Base-by-base conservation (phyloP, 257 asterid genomes). In the Lycium ferocissimum region DNA sequence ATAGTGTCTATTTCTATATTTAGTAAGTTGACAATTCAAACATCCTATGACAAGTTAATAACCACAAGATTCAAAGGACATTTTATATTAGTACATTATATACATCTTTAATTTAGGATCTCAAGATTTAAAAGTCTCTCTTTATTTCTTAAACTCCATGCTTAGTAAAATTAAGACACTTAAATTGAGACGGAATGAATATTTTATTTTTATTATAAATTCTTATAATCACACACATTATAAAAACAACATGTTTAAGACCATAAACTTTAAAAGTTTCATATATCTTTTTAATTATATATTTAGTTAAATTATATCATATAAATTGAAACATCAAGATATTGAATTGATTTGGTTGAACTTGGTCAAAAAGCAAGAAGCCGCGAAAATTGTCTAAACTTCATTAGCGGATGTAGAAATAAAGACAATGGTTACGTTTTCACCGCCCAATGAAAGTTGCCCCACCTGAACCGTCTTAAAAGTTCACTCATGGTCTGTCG, bases 321-420 rank as follows among this genome's bases (percentile, higher is more conserved):
- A 20, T 63, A 63, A 62, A 63, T 63, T 62, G 70, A 63, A 63
- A 63, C 15, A 63, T 9, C 38, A 63, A 22, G 67, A 22, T 14
- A 63, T 63, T 63, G 11, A 66, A 66, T 66, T 66, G 5, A 10
- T 66, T 35, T 66, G 73, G 45, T 66, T 66, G 43, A 66, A 26
- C 33, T 26, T 66, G 45, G 73, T 66, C 70, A 63, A 63, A 63
- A 63, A 66, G n/a, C 47, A 66, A 11, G n/a, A 66, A 66, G 47
- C 73, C 33, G 43, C 47, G 11, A 17, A 2, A 59, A 59, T 61
- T 20, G 35, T 61, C 35, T n/a, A 7, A 61, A 61, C 5, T 20
- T 18, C 0, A 26, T 26, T 26, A 20, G 4, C 1, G 11, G 35
- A n/a, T 11, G 13, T n/a, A 61, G 9, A 57, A 20, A 7, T 61